Percentiles rank a stretch among this genome's conserved stretches.
These are phyloP conservation scores for Eremomyces bilateralis DNA, from an alignment of 495 filamentous ascomycete genomes.

Conservation along the genomic window DNA sequence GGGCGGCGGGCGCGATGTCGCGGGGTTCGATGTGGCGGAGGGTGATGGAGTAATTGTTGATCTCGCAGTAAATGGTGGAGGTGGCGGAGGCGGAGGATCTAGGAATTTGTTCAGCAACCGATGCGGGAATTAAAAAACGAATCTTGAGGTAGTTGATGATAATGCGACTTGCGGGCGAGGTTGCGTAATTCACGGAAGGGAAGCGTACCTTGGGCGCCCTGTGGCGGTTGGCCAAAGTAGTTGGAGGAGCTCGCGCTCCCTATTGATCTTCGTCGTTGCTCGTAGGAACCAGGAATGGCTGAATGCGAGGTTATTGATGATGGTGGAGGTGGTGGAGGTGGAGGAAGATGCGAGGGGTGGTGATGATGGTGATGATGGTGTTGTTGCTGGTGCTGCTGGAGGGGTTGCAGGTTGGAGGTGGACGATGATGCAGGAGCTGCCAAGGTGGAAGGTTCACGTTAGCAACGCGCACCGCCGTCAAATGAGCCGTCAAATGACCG, in stretches of 20 bases:
- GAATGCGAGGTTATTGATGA: no score
- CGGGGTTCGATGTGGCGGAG: conserved; percentile 1
- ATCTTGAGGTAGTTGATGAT: no score
- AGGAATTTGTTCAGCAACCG: no score
- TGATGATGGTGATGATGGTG: conserved; percentile 8
- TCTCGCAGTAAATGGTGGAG: conserved; percentile 26
- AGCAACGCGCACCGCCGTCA: not conserved
- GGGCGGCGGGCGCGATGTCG: conserved; percentile 17
- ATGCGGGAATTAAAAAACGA: no score
- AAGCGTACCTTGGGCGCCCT: no score
- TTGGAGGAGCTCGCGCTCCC: conserved; percentile 15
- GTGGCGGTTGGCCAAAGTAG: conserved; percentile 12
- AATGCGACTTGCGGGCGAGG: no score
- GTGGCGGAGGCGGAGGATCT: conserved; percentile 21
- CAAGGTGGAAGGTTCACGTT: not conserved
- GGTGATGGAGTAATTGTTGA: conserved; percentile 23
- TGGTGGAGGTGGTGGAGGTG: conserved; percentile 15
- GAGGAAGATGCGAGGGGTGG: conserved; percentile 10
- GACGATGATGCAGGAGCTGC: not conserved
- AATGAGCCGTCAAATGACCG: no score
- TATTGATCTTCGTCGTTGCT: conserved; percentile 16
- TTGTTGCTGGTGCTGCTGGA: not conserved
- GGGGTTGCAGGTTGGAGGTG: not conserved
- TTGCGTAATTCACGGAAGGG: no score
- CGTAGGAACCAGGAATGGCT: no score